A percentile compares a stretch with the other conserved stretches of the same genome.
Conservation (phyloP, 192 early-diverging fungal genomes). For the Thamnidium elegans region DNA sequence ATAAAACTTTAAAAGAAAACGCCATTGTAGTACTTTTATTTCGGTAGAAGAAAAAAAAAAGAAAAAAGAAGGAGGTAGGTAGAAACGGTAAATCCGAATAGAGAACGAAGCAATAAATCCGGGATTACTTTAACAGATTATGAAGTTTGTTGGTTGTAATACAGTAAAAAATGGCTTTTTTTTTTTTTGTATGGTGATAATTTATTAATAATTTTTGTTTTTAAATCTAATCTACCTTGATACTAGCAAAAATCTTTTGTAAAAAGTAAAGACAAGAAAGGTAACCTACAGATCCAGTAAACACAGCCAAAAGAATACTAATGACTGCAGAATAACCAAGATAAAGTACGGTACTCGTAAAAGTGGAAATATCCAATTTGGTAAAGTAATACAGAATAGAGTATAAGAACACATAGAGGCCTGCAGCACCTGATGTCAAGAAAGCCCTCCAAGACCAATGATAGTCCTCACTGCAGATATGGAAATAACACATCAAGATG, state of each 20-base stretch:
- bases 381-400: conserved; percentile 84
- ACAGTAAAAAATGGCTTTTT: too few species aligned
- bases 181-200: too few species aligned
- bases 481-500: conserved; percentile 87
- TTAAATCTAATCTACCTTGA: conserved; percentile 73
- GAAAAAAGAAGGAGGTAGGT: too few species aligned
- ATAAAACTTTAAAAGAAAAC: too few species aligned
- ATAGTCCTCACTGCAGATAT: conserved; percentile 83
- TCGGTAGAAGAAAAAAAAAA: too few species aligned
- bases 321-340: conserved; percentile 85
- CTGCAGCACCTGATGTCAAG: conserved; percentile 83
- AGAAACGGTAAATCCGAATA: too few species aligned
- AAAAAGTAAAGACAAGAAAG: conserved; percentile 79
- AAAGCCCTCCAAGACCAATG: conserved; percentile 91
- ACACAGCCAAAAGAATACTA: conserved; percentile 72
- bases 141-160: too few species aligned
- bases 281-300: conserved; percentile 72
- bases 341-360: conserved; percentile 79
- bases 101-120: too few species aligned
- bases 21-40: too few species aligned
- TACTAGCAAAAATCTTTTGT: conserved; percentile 77
- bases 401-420: conserved; percentile 88
- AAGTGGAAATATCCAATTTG: conserved; percentile 74
- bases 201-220: too few species aligned
- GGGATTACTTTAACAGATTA: too few species aligned